Evolutionary conservation across 345 rosid genomes (phyloP).

Genomic region (Trapa incisa): DNA sequence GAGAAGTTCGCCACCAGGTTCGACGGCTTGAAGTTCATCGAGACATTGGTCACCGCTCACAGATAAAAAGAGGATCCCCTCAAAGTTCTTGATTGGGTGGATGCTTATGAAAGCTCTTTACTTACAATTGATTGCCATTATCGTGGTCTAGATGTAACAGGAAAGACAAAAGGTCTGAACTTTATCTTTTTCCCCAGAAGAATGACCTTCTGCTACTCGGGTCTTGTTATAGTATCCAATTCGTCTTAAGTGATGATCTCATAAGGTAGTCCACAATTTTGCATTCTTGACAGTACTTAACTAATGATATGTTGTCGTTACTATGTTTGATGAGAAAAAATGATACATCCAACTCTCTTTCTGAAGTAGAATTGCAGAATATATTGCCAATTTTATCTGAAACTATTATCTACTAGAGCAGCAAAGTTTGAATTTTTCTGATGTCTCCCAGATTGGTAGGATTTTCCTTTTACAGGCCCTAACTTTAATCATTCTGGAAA

Average conservation of each 20-base stretch:
- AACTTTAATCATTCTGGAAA: no score
- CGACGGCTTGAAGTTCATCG: constrained; percentile 58
- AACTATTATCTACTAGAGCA: no score
- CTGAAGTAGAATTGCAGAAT: no score
- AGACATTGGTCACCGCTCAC: constrained; percentile 55
- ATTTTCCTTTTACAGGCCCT: no score
- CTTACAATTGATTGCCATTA: background rate
- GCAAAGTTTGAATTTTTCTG: no score
- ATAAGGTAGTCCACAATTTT: background rate
- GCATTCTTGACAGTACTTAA: background rate
- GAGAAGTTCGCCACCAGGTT: constrained; percentile 38
- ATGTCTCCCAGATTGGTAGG: no score
- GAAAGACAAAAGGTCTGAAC: background rate
- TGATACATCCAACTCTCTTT: no score
- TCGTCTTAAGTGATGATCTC: background rate
- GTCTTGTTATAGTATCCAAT: background rate
- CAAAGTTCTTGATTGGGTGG: background rate
- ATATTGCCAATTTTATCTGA: no score
- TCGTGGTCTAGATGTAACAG: background rate
- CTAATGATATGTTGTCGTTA: background rate
- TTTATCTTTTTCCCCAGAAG: background rate
- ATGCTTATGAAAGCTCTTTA: background rate
- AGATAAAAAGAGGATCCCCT: constrained; percentile 14
- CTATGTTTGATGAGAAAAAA: no score
- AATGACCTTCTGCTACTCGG: background rate